A percentile compares a stretch with the other conserved stretches of the same genome.
phyloP scores from a whole-genome alignment of 768 basidiomycete species.

The Boletus tylopilopsis region DNA sequence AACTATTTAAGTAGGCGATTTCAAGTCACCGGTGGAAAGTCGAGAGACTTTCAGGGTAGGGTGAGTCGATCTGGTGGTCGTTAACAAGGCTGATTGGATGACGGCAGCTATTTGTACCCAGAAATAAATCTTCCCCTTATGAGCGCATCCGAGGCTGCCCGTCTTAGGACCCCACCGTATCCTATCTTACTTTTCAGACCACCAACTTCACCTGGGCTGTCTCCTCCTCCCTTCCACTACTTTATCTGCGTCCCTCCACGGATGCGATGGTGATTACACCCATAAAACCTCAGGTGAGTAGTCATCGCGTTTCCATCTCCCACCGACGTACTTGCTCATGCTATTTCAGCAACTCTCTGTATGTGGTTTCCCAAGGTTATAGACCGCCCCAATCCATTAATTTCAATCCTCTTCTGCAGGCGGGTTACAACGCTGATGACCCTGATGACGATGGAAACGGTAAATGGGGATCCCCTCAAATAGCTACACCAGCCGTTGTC shows the following conservation, averaged over 20 bases:
- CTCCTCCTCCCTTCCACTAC: too few species aligned
- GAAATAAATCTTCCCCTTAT: constrained; percentile 16
- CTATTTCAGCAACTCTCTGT: constrained; percentile 20
- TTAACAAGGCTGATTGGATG: constrained; percentile 12
- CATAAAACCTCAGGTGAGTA: constrained; percentile 13
- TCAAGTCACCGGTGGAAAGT: neutral
- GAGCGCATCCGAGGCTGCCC: constrained; percentile 4
- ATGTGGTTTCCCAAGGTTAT: constrained; percentile 2
- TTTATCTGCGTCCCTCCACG: neutral
- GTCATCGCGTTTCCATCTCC: neutral
- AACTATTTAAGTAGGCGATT: neutral
- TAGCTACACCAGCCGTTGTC: constrained; percentile 33
- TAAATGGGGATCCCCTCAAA: constrained; percentile 30
- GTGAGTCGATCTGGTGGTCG: neutral
- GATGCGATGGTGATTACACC: constrained; percentile 22
- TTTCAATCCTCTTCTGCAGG: constrained; percentile 4
- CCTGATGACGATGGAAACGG: neutral
- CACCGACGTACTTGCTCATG: neutral
- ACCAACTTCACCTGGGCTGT: neutral
- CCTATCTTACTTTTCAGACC: constrained; percentile 12
- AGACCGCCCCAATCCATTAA: neutral
- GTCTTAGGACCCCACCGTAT: constrained; percentile 5
- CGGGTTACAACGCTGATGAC: neutral
- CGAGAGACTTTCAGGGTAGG: neutral
- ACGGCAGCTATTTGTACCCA: constrained; percentile 15